Evolutionary conservation across 139 green algal genomes (phyloP).

Genomic region (Mychonastes homosphaera): DNA sequence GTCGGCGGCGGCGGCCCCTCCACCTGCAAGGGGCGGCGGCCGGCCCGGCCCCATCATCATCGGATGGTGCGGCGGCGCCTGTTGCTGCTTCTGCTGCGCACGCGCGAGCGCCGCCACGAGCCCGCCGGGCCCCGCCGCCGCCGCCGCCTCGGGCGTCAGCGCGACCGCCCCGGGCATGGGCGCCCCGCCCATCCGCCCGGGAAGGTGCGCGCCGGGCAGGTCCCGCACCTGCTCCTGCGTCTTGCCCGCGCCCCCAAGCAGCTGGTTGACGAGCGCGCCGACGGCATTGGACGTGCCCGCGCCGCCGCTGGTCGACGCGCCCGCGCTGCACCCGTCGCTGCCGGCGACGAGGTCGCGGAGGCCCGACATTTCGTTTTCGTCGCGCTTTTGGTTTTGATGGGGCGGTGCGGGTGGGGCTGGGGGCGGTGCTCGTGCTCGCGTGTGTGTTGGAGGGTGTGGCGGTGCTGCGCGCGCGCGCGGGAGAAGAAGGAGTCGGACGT

Average conservation of each 20-base stretch:
- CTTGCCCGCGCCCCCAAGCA: slow-evolving; percentile 60
- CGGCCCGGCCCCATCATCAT: slow-evolving; percentile 1
- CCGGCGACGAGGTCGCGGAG: slow-evolving; percentile 68
- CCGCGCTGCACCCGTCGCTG: slow-evolving; percentile 64
- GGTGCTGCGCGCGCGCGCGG: too few relatives aligned
- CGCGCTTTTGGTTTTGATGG: too few relatives aligned
- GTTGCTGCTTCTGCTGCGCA: slow-evolving; percentile 4
- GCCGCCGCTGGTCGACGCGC: slow-evolving; percentile 40
- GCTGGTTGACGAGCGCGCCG: slow-evolving; percentile 55
- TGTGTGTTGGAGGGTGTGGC: too few relatives aligned
- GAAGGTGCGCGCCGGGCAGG: slow-evolving; percentile 20
- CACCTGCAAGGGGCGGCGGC: neutral
- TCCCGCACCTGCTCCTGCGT: slow-evolving; percentile 57
- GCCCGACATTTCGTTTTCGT: too few relatives aligned
- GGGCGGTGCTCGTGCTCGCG: too few relatives aligned
- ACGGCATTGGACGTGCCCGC: slow-evolving; percentile 65
- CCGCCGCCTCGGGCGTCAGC: slow-evolving; percentile 19
- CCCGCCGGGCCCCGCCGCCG: slow-evolving; percentile 15
- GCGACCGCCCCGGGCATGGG: neutral
- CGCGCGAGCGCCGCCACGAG: neutral
- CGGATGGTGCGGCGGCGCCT: slow-evolving; percentile 3
- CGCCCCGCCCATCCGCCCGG: neutral
- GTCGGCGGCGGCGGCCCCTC: too few relatives aligned
- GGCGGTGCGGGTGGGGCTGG: too few relatives aligned
- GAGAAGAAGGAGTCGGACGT: too few relatives aligned